Evolutionary conservation across 2,329 filamentous ascomycete genomes (phyloP).

Genomic region (Atkinsonella texensis): DNA sequence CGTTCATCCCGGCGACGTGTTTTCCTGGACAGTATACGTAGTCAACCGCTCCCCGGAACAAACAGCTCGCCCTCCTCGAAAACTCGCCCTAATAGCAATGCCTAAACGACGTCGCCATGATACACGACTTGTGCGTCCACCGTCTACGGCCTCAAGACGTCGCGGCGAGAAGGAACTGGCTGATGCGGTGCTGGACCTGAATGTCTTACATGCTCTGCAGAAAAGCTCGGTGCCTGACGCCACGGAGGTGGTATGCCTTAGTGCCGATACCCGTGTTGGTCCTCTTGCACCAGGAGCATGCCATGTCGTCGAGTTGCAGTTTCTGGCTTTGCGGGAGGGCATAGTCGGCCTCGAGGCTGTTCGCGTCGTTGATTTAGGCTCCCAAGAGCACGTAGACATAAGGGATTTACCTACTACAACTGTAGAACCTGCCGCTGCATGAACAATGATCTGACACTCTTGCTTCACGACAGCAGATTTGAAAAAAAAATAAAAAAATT

Average conservation of each 20-base stretch:
- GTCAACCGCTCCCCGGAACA: constrained; percentile 53
- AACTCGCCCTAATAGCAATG: constrained; percentile 57
- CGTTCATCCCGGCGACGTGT: constrained; percentile 52
- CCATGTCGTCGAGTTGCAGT: constrained; percentile 60
- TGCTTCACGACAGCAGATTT: neutral
- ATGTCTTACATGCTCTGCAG: constrained; percentile 59
- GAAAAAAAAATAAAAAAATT: neutral
- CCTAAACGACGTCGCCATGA: constrained; percentile 52
- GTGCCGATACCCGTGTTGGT: constrained; percentile 61
- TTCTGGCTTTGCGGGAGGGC: constrained; percentile 55
- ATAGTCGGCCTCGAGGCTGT: constrained; percentile 61
- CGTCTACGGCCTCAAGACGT: constrained; percentile 33
- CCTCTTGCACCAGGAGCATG: constrained; percentile 61
- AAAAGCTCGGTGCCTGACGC: constrained; percentile 50
- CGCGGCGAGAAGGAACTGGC: constrained; percentile 34
- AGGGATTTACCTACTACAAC: constrained; percentile 61
- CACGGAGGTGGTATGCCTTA: constrained; percentile 61
- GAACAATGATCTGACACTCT: neutral
- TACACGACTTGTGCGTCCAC: constrained; percentile 37
- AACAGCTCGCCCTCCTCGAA: constrained; percentile 38
- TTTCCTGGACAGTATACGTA: constrained; percentile 63
- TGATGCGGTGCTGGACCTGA: constrained; percentile 60
- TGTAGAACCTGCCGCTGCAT: constrained; percentile 26
- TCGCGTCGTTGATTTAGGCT: constrained; percentile 59
- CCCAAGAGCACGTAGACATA: constrained; percentile 67